Evolutionary conservation across 768 basidiomycete species (phyloP).

Genomic region (Amylocystis lapponica): DNA sequence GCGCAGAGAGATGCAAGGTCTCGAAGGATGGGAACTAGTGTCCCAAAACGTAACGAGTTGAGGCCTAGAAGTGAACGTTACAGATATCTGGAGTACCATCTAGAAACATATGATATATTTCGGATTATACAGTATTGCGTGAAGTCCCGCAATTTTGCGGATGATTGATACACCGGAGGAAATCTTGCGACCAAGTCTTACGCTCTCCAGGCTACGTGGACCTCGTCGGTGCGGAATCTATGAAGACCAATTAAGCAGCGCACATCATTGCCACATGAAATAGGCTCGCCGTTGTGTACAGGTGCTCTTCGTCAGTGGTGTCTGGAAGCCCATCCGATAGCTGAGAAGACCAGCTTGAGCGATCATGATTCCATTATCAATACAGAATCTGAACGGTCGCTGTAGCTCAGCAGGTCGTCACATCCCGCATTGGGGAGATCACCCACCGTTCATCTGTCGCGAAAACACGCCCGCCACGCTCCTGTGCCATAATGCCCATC

Average conservation of each 20-base stretch:
- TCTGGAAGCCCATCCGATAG: slow-evolving; percentile 84
- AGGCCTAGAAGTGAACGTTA: no score
- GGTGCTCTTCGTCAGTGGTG: slow-evolving; percentile 70
- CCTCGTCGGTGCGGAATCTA: slow-evolving; percentile 94
- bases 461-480: slow-evolving; percentile 84
- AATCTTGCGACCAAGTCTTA: slow-evolving; percentile 25
- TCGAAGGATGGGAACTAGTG: slow-evolving; percentile 46
- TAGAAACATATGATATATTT: not conserved
- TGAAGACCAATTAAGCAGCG: not conserved
- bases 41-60: slow-evolving; percentile 49
- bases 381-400: slow-evolving; percentile 70
- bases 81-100: not conserved
- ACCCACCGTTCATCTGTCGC: slow-evolving; percentile 89
- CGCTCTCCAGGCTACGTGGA: slow-evolving; percentile 84
- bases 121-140: not conserved
- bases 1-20: slow-evolving; percentile 42
- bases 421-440: not conserved
- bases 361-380: slow-evolving; percentile 99
- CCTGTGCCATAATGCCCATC: slow-evolving; percentile 97
- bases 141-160: not conserved
- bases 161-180: slow-evolving; percentile 3
- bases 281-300: slow-evolving; percentile 82
- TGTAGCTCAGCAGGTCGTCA: not conserved
- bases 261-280: not conserved
- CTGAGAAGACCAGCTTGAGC: slow-evolving; percentile 93